phyloP scores from a whole-genome alignment of 129 eudicot genomes.

The carrot (Daucus carota) region DNA sequence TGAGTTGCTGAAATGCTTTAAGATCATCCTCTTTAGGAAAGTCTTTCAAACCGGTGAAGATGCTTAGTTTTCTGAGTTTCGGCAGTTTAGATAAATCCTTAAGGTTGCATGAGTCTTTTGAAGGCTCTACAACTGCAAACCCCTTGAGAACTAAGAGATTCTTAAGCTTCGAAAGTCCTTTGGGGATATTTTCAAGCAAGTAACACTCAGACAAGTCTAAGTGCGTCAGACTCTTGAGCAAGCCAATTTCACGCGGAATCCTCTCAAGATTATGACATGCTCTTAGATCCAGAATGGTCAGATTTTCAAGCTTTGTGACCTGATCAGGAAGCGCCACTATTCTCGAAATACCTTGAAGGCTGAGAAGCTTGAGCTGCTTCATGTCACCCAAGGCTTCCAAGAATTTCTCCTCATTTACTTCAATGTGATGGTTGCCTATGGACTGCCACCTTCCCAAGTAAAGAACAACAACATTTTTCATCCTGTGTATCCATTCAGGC shows the following conservation, averaged over 20 bases:
- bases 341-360: slow-evolving; percentile 56
- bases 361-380: slow-evolving; percentile 32
- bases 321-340: slow-evolving; percentile 30
- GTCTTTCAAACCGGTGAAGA: slow-evolving; percentile 26
- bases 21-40: slow-evolving; percentile 27
- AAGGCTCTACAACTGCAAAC: slow-evolving; percentile 22
- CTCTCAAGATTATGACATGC: slow-evolving; percentile 43
- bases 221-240: slow-evolving; percentile 39
- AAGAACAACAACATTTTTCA: slow-evolving; percentile 31
- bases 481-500: slow-evolving; percentile 38
- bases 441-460: slow-evolving; percentile 50
- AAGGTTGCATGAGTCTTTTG: slow-evolving; percentile 19
- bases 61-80: slow-evolving; percentile 36
- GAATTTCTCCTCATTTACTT: slow-evolving; percentile 28
- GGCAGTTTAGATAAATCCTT: slow-evolving; percentile 23
- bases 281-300: slow-evolving; percentile 44
- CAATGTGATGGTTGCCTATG: slow-evolving; percentile 29
- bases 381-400: slow-evolving; percentile 19
- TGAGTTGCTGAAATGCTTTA: slow-evolving; percentile 15
- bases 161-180: slow-evolving; percentile 23
- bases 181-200: slow-evolving; percentile 35
- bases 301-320: slow-evolving; percentile 25
- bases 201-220: slow-evolving; percentile 58
- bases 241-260: slow-evolving; percentile 35
- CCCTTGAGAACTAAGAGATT: slow-evolving; percentile 43